A percentile compares a stretch with the other conserved stretches of the same genome.
Evolutionary conservation across 805 yeast species (phyloP).

Genomic region (Citeromyces matritensis): DNA sequence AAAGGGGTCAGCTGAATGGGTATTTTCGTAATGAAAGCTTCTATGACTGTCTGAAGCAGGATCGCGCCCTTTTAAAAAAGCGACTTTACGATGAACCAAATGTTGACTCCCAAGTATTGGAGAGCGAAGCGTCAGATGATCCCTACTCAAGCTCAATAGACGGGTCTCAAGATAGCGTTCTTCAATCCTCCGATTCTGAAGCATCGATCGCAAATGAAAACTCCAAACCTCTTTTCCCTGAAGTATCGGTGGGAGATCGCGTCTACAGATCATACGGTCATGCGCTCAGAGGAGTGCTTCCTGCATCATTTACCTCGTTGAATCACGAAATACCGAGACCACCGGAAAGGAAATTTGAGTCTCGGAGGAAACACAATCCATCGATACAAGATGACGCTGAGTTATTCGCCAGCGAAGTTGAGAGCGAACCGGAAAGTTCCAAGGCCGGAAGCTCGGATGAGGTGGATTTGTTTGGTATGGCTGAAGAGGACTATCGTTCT

Average conservation of each 20-base stretch:
- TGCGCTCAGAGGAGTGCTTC: constrained; percentile 2
- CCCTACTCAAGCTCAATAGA: background rate
- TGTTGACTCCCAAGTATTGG: background rate
- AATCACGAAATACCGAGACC: no score
- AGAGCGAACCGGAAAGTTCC: no score
- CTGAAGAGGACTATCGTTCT: constrained; percentile 11
- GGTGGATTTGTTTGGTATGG: constrained; percentile 6
- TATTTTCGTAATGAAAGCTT: constrained; percentile 7
- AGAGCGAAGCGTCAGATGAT: background rate
- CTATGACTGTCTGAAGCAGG: background rate
- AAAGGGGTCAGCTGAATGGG: no score
- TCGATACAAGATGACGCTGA: background rate
- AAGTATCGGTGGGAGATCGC: background rate
- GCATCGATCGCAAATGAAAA: constrained; percentile 1
- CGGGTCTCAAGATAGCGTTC: no score
- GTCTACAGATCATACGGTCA: background rate
- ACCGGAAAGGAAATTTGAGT: no score
- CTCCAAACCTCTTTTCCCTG: background rate
- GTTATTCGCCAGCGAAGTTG: background rate
- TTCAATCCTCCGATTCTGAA: no score
- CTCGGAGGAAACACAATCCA: background rate
- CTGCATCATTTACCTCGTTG: constrained; percentile 1
- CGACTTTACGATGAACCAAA: background rate
- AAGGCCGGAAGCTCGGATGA: no score
- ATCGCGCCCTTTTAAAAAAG: background rate